Base-by-base conservation (phyloP, 2,329 filamentous ascomycete genomes). In the Talaromyces sp. region DNA sequence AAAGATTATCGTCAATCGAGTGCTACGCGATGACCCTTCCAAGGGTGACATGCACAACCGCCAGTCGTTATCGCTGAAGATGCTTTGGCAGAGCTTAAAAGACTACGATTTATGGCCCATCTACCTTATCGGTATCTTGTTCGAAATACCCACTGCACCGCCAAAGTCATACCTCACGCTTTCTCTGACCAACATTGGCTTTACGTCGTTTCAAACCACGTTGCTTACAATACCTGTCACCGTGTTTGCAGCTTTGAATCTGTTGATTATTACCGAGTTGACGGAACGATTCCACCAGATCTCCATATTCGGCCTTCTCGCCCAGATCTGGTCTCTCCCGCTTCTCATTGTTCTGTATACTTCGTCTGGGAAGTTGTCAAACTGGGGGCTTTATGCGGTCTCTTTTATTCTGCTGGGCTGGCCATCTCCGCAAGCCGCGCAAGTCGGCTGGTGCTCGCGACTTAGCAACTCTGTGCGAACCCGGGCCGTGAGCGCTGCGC, bases 1-100 rank as follows among this genome's bases (percentile, higher is more conserved):
- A 66, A 80, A 82, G 28, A 89, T 90, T 64, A 85, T 90, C 80
- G 81, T 88, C 33, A 90, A 88, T 67, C 80, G 81, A 32, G 77
- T 86, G 19, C 68, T 83, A 25, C 74, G 80, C 4, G 81, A 83
- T 44, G 80, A 83, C 59, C 80, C 80, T 0, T 78, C 75, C 42
- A 85, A 85, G 66, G 81, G 82, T 22, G 78, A 79, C 60, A 84
- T 84, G 82, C 81, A 84, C 68, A 85, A 84, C 42, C 68, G 82
- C 1, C 78, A 85, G 64, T 80, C 78, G 0, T 71, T 85, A 1
- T 78, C 75, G 0, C 67, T 74, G 1, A 69, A 63, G 13, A 79
- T 82, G 65, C 70, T 85, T 15, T 81, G 78, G 76, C 69, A 80
- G 32, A 80, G 79, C 57, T 63, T 83, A 15, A 74, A 66, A 3